Conservation (phyloP, 1,139 yeast species). For the Sugiyamaella japonica region DNA sequence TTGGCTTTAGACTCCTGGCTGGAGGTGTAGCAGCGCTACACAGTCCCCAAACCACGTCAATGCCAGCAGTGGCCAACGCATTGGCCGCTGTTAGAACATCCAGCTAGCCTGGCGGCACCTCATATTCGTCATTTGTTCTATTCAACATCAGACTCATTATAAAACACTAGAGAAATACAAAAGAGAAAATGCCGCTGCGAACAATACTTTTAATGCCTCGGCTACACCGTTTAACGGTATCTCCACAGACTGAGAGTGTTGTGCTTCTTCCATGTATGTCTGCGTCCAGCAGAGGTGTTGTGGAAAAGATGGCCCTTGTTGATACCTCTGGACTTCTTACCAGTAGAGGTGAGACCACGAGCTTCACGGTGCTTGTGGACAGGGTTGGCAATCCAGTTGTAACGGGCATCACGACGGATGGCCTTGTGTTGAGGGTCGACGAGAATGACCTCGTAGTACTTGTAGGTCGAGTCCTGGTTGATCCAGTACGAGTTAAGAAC, state of each 20-base stretch:
- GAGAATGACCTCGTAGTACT: conserved; percentile 96
- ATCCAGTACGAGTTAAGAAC: conserved; percentile 99
- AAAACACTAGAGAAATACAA: conserved; percentile 4
- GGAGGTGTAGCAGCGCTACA: too few species aligned
- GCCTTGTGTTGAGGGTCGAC: conserved; percentile 99
- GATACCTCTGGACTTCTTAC: conserved; percentile 99
- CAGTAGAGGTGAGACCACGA: conserved; percentile 98
- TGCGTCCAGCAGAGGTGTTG: conserved; percentile 97
- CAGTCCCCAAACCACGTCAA: too few species aligned
- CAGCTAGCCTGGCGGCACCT: too few species aligned
- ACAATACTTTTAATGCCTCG: conserved; percentile 8
- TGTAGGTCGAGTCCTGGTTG: conserved; percentile 99
- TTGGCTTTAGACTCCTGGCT: too few species aligned
- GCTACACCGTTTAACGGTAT: conserved; percentile 70
- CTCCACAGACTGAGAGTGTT: conserved; percentile 99
- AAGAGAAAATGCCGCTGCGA: not conserved
- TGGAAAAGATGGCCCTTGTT: conserved; percentile 99
- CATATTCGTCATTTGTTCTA: not conserved
- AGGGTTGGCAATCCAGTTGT: conserved; percentile 99
- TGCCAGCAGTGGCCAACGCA: too few species aligned
- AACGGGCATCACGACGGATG: conserved; percentile 97
- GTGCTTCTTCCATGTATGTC: conserved; percentile 99
- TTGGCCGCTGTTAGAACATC: too few species aligned
- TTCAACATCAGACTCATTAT: conserved; percentile 1
- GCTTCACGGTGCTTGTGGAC: conserved; percentile 99